Base-by-base conservation (phyloP, 164 flowering plant genomes). In the Aristolochia californica region DNA sequence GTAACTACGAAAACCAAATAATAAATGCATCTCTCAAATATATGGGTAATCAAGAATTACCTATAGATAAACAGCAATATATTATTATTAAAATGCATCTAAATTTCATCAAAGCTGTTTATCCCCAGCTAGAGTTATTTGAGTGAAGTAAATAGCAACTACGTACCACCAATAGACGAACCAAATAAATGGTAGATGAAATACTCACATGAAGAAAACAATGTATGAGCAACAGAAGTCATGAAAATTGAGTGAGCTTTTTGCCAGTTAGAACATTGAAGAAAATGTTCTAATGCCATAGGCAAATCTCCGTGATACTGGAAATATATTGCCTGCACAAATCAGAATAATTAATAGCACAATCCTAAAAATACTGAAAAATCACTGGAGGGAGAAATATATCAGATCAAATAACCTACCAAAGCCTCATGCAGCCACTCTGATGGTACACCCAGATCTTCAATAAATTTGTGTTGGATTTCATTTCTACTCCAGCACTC, bases 351-450 rank as follows among this genome's bases (percentile, higher is more conserved):
- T 59, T 20, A 60, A 38, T 45, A 24, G 13, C 48, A 22, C 14
- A 20, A 58, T 5, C 51, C 27, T 5, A 28, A 45, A 27, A 66
- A 53, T n/a, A 61, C 45, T 24, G 16, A 3, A 45, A 12, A 45
- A 0, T 30, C 23, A 53, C 15, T n/a, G 4, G 25, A 23, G 24
- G 24, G 11, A 23, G 50, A 57, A 12, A 45, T 45, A 45, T 2
- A 12, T 45, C 16, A 18, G 4, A 18, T 2, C 16, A 18, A 3
- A 12, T 53, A 48, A 62, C 77, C 53, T 80, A 94, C 99, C 95
- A 85, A 68, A 52, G 99, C 97, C 66, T 94, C 99, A 66, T 90
- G 87, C 74, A 90, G 65, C 99, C 99, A 94, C 60, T 68, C 75
- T 18, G 64, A 72, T 26, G 99, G 99, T 68, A 94, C 66, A 27